Evolutionary conservation across 129 eudicot genomes (phyloP).

Genomic region (Centaurea solstitialis): DNA sequence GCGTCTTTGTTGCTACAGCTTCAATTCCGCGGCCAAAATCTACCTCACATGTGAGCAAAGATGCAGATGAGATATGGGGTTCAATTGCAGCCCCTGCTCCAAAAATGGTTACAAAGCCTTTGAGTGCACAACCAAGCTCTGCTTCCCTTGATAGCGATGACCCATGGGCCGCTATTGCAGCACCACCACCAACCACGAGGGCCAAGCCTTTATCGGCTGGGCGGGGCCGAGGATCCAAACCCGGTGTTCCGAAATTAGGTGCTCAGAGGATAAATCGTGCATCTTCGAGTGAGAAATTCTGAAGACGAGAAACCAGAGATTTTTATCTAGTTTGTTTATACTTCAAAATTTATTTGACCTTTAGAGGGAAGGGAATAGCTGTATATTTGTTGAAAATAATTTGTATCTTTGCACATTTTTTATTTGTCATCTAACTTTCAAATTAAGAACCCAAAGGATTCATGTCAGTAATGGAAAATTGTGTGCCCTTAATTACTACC

Average conservation of each 20-base stretch:
- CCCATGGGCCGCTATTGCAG: slow-evolving; percentile 97
- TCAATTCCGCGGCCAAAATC: slow-evolving; percentile 55
- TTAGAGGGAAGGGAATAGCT: slow-evolving; percentile 36
- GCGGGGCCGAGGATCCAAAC: slow-evolving; percentile 75
- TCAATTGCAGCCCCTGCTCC: slow-evolving; percentile 81
- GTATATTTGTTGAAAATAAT: slow-evolving; percentile 27
- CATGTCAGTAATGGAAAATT: background rate
- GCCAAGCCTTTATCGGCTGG: slow-evolving; percentile 77
- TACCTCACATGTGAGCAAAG: slow-evolving; percentile 50
- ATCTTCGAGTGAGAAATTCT: slow-evolving; percentile 56
- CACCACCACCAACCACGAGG: slow-evolving; percentile 89
- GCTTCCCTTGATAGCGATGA: slow-evolving; percentile 48
- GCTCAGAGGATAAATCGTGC: slow-evolving; percentile 93
- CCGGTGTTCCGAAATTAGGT: slow-evolving; percentile 74
- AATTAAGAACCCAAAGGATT: slow-evolving; percentile 4
- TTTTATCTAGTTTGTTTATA: slow-evolving; percentile 27
- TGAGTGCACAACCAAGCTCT: slow-evolving; percentile 36
- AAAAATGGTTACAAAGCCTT: slow-evolving; percentile 48
- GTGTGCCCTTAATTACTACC: background rate
- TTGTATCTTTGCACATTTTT: slow-evolving; percentile 34
- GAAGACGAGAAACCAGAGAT: background rate
- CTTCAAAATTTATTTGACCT: slow-evolving; percentile 4
- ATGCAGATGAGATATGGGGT: slow-evolving; percentile 83
- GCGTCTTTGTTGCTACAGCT: slow-evolving; percentile 35
- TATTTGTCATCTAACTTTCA: slow-evolving; percentile 17